Base-by-base conservation (phyloP, 2,329 filamentous ascomycete genomes). In the Arachnomyces sp. region DNA sequence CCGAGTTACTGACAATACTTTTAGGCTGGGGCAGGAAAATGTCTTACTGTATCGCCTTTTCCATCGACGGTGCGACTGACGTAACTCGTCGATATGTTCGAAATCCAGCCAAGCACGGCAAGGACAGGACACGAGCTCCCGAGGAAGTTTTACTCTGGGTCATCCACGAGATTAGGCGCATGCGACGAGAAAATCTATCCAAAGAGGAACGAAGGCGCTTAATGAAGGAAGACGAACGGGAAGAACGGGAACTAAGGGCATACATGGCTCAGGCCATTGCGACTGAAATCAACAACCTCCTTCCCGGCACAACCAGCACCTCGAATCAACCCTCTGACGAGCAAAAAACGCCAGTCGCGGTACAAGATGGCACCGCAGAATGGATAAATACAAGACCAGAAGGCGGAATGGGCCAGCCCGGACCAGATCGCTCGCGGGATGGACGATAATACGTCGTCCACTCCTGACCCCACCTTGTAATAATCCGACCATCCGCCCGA, bases 1-100 rank as follows among this genome's bases (percentile, higher is more conserved):
- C 6, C 13, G 7, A 41, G 11, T 44, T 29, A 31, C 31, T 44
- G 17, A 43, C 34, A 36, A 13, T 39, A 36, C 38, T 40, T 31
- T 7, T 48, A 79, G 76, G 89, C 44, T 98, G 92, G 92, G 81
- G 83, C 51, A 92, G 92, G 71, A 93, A 92, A 69, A 85, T 96
- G 71, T 89, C 87, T 0, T 98, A 98, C 66, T 95, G 89, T 68
- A 81, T 98, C 45, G 92, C 90, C 38, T 98, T 98, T 60, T 94
- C 88, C 9, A 88, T 86, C 42, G 92, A 98, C 46, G 92, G 78
- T 40, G 77, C 76, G 44, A 77, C 74, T 53, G 78, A 82, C 55
- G 78, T 82, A 46, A 82, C 78, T n/a, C 70, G 77, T 33, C 73
- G 77, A 49, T 82, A 82, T 53, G 75, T 80, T 32, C 67, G 68